Evolutionary conservation across 2,329 filamentous ascomycete genomes (phyloP).

Genomic region (Colletotrichum incanum): DNA sequence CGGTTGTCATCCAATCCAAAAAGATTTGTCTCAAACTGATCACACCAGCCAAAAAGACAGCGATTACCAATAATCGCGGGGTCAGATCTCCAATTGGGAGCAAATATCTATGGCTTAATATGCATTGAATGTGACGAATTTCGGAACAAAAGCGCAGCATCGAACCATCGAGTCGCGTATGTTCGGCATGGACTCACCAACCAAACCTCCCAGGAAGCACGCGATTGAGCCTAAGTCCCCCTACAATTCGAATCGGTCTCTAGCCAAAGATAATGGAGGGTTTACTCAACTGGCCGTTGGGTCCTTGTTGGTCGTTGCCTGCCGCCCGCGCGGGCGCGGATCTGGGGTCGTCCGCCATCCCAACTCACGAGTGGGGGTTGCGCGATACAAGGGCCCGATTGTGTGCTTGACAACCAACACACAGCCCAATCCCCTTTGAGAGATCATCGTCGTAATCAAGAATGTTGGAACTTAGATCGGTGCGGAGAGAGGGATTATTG

Average conservation of each 20-base stretch:
- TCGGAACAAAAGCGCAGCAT: constrained; percentile 3
- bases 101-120: constrained; percentile 28
- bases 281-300: constrained; percentile 16
- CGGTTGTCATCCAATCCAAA: neutral
- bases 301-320: neutral
- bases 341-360: constrained; percentile 24
- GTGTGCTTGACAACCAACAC: constrained; percentile 37
- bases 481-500: neutral
- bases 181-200: constrained; percentile 9
- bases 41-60: neutral
- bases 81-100: neutral
- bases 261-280: constrained; percentile 23
- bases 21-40: neutral
- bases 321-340: constrained; percentile 15
- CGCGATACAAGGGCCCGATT: constrained; percentile 41
- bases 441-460: neutral
- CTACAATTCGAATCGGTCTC: neutral
- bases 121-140: constrained; percentile 35
- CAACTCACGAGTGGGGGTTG: constrained; percentile 29
- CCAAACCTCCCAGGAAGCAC: constrained; percentile 25
- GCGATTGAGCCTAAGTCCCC: constrained; percentile 12
- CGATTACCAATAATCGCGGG: constrained; percentile 41
- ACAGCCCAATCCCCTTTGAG: constrained; percentile 11
- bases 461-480: neutral
- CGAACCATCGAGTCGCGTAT: constrained; percentile 19